Base-by-base conservation (phyloP, 345 rosid species). In the Linum lewisii region DNA sequence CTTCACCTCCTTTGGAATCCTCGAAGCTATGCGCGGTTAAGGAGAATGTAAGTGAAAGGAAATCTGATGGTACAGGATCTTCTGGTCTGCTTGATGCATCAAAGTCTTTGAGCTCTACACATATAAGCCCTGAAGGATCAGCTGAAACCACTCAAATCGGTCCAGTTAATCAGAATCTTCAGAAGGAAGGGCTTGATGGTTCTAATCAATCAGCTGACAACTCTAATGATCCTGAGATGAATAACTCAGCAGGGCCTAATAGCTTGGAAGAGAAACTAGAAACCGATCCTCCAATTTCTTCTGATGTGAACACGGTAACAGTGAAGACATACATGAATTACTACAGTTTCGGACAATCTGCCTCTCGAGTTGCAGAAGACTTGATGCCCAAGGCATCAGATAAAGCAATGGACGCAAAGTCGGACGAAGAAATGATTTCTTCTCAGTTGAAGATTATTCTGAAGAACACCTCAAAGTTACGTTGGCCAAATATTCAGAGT, bases 361-460 rank as follows among this genome's bases (percentile, higher is more conserved):
- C 94, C 66, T 78, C 89, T 24, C 71, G 72, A 64, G 63, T 89
- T 74, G 84, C 69, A 14, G 88, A 82, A 69, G 99, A 83, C 69
- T 70, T 87, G 66, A 36, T 76, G 70, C 78, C 42, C 22, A 87
- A 81, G 76, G 61, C 78, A 66, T 74, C 65, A 52, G 78, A 67
- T 60, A 82, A 82, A 69, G 72, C 51, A 23, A 69, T 54, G 21
- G 77, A 69, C 22, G 74, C 74, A 62, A 80, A 73, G 63, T 63
- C 88, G n/a, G 84, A 65, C 1, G 99, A 93, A 75, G 97, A 87
- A 62, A 72, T 80, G 23, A 78, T 81, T 63, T 79, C 81, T 45
- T 64, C 69, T 51, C 90, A 93, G 80, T 74, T 79, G 87, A 93
- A 80, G 81, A 75, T 73, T 59, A 89, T 93, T 60, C 79, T 86